Evolutionary conservation across 2,329 filamentous ascomycete species (phyloP).

Genomic region (Epichloe glyceriae): DNA sequence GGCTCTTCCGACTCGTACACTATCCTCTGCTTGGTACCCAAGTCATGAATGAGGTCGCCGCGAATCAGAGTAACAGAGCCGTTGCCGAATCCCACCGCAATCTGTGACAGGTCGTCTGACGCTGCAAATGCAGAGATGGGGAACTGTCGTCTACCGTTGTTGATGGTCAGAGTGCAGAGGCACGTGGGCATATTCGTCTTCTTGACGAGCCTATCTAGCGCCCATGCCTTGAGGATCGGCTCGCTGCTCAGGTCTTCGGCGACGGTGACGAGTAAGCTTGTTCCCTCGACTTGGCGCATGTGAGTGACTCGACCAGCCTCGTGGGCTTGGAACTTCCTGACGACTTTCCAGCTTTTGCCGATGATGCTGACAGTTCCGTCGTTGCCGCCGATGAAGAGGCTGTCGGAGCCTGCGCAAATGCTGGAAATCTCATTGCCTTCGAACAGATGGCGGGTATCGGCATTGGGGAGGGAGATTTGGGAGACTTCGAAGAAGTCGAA

Average conservation of each 20-base stretch:
- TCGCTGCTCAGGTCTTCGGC: slow-evolving; percentile 80
- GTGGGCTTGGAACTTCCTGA: slow-evolving; percentile 78
- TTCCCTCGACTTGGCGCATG: slow-evolving; percentile 84
- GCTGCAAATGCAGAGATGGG: slow-evolving; percentile 87
- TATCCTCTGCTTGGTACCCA: slow-evolving; percentile 84
- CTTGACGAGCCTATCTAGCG: slow-evolving; percentile 83
- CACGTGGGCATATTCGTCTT: slow-evolving; percentile 85
- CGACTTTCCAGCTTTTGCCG: slow-evolving; percentile 73
- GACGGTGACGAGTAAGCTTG: slow-evolving; percentile 72
- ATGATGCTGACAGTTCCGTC: slow-evolving; percentile 83
- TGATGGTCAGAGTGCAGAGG: slow-evolving; percentile 70
- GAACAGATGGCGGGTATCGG: slow-evolving; percentile 66
- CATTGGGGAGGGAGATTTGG: slow-evolving; percentile 66
- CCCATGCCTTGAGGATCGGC: slow-evolving; percentile 93
- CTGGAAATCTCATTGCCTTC: slow-evolving; percentile 73
- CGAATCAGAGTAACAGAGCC: slow-evolving; percentile 87
- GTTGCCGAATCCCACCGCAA: slow-evolving; percentile 92
- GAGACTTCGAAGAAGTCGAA: slow-evolving; percentile 99
- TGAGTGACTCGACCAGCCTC: slow-evolving; percentile 71
- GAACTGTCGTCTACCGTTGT: slow-evolving; percentile 85
- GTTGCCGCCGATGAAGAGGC: slow-evolving; percentile 74
- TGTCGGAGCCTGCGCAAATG: slow-evolving; percentile 76
- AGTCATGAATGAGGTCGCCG: slow-evolving; percentile 88
- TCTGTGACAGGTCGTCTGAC: slow-evolving; percentile 77
- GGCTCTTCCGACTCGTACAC: slow-evolving; percentile 96